Conservation (phyloP, 148 eudicot genomes). For the Beta vulgaris region DNA sequence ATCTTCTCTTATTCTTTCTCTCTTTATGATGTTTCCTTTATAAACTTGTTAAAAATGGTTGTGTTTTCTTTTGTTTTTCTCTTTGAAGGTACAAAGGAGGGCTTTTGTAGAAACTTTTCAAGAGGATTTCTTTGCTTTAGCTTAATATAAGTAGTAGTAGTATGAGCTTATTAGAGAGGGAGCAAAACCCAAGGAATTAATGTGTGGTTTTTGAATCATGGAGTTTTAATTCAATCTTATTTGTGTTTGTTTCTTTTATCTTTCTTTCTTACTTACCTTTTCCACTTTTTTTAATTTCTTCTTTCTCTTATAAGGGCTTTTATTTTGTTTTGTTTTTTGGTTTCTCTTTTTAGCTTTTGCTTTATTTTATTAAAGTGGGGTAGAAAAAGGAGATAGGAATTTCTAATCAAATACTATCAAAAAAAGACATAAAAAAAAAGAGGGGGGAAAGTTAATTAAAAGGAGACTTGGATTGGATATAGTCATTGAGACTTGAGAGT, state of each 20-base stretch:
- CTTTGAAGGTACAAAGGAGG: slow-evolving; percentile 19
- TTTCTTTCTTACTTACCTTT: slow-evolving; percentile 21
- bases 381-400: slow-evolving; percentile 44
- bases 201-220: slow-evolving; percentile 36
- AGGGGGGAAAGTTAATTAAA: not conserved
- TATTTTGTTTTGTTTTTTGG: slow-evolving; percentile 14
- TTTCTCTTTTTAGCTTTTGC: slow-evolving; percentile 51
- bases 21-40: not conserved
- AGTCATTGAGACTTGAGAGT: not conserved
- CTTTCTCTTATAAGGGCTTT: not conserved
- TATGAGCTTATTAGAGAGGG: slow-evolving; percentile 28
- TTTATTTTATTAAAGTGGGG: slow-evolving; percentile 56
- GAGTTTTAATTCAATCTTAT: slow-evolving; percentile 17
- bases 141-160: slow-evolving; percentile 37
- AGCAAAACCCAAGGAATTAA: slow-evolving; percentile 26
- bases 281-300: slow-evolving; percentile 11
- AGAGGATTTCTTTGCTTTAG: slow-evolving; percentile 26
- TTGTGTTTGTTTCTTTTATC: slow-evolving; percentile 16
- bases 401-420: slow-evolving; percentile 36
- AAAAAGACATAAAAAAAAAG: slow-evolving; percentile 3
- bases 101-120: slow-evolving; percentile 45
- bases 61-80: not conserved
- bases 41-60: not conserved
- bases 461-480: slow-evolving; percentile 5
- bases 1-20: slow-evolving; percentile 16